Evolutionary conservation across 441 rosid species (phyloP).

Genomic region (Metrosideros polymorpha): DNA sequence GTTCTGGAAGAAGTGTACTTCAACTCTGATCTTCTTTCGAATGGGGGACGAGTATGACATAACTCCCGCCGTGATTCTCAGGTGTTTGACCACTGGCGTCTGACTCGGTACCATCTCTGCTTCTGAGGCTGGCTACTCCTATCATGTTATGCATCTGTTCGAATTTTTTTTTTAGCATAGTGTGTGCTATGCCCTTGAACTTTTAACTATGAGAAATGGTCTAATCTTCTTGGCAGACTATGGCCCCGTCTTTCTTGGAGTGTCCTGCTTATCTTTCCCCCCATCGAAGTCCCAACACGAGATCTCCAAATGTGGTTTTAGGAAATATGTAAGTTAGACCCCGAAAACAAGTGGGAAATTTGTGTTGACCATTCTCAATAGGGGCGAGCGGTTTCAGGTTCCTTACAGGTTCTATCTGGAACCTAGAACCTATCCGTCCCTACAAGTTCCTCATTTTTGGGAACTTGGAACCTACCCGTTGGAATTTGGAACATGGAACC

Average conservation of each 20-base stretch:
- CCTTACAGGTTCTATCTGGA: no score
- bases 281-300: background rate
- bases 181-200: background rate
- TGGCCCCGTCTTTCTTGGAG: background rate
- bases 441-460: no score
- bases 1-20: background rate
- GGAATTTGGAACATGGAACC: no score
- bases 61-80: background rate
- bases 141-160: background rate
- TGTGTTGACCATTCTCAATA: background rate
- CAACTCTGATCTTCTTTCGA: background rate
- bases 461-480: no score
- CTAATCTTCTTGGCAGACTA: background rate
- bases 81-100: background rate
- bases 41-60: background rate
- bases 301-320: background rate
- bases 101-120: background rate
- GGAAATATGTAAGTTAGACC: background rate
- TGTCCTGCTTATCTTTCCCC: background rate
- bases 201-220: background rate
- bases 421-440: no score
- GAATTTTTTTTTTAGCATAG: background rate
- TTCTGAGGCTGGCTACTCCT: background rate
- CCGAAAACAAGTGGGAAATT: background rate
- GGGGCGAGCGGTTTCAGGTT: no score